Conservation (phyloP, 139 green algal species). For the Chlorella vulgaris region DNA sequence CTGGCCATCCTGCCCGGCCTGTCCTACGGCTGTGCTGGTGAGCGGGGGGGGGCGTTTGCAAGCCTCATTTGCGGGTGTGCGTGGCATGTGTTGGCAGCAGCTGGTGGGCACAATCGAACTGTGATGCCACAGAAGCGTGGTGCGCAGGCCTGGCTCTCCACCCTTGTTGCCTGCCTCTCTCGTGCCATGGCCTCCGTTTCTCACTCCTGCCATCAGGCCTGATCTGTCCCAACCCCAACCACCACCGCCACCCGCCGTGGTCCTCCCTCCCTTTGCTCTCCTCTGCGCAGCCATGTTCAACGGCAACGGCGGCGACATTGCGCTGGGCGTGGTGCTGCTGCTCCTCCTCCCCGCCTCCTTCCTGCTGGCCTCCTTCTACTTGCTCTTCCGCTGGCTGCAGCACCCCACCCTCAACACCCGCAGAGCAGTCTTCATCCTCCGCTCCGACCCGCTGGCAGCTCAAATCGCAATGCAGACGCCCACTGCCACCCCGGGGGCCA, state of each 20-base stretch:
- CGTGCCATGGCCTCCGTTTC: no score
- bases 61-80: neutral
- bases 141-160: no score
- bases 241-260: no score
- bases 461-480: neutral
- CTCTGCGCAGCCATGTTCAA: conserved; percentile 47
- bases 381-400: conserved; percentile 37
- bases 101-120: no score
- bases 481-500: neutral
- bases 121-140: no score
- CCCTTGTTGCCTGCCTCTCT: no score
- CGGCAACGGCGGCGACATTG: conserved; percentile 32
- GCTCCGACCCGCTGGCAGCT: neutral
- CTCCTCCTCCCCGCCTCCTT: conserved; percentile 34
- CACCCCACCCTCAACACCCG: conserved; percentile 1
- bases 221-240: no score
- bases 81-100: neutral
- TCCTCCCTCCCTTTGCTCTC: no score
- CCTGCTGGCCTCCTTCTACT: conserved; percentile 6
- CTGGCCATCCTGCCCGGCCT: conserved; percentile 35
- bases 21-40: conserved; percentile 29
- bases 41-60: neutral
- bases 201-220: no score
- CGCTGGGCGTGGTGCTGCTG: conserved; percentile 41
- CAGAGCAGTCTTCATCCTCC: conserved; percentile 36